Evolutionary conservation across 2,329 filamentous ascomycete species (phyloP).

Genomic region (Drechslera avenae): DNA sequence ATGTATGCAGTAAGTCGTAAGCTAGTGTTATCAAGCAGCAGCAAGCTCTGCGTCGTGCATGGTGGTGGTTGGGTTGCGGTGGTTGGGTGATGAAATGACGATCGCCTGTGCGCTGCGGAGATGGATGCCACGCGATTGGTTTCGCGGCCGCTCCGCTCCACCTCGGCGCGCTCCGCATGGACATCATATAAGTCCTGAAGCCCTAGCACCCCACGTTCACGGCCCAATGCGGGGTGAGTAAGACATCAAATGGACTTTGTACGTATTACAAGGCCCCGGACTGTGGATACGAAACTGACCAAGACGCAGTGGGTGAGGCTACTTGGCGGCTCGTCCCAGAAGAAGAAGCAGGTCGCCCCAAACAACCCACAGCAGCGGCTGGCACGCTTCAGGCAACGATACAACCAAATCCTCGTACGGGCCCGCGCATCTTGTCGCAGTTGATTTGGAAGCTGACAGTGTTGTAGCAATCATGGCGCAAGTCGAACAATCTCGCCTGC

Average conservation of each 20-base stretch:
- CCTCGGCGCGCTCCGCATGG: slow-evolving; percentile 18
- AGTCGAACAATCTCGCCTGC: slow-evolving; percentile 56
- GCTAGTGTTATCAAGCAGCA: too few relatives aligned
- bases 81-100: not conserved
- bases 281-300: slow-evolving; percentile 22
- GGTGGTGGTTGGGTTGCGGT: not conserved
- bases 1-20: not conserved
- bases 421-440: slow-evolving; percentile 38
- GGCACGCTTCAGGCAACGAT: slow-evolving; percentile 64
- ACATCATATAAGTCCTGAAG: slow-evolving; percentile 18
- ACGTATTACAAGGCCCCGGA: slow-evolving; percentile 9
- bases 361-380: slow-evolving; percentile 65
- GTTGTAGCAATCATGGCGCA: slow-evolving; percentile 64
- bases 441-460: slow-evolving; percentile 16
- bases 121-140: slow-evolving; percentile 16
- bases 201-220: slow-evolving; percentile 25
- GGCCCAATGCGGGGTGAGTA: slow-evolving; percentile 34
- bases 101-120: slow-evolving; percentile 8
- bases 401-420: slow-evolving; percentile 59
- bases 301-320: slow-evolving; percentile 62
- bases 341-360: slow-evolving; percentile 57
- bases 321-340: slow-evolving; percentile 61
- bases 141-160: slow-evolving; percentile 13
- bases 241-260: slow-evolving; percentile 35
- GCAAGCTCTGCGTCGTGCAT: too few relatives aligned